These are phyloP conservation scores for Camelina hispida DNA, from an alignment of 345 rosid species.

Conservation along the genomic window DNA sequence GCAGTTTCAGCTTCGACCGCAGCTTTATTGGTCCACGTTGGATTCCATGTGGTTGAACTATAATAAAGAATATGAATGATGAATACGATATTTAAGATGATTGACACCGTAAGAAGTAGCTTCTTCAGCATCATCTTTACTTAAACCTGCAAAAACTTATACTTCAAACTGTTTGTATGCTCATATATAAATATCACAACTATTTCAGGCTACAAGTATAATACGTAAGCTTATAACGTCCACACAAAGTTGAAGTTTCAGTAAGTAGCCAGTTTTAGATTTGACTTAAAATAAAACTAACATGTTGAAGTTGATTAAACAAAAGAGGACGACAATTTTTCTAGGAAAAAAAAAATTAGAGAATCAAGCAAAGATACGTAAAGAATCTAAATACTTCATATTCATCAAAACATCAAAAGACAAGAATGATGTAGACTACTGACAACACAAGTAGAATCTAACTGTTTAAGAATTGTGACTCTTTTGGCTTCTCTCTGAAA, in stretches of 20 bases:
- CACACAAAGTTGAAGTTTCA: not conserved
- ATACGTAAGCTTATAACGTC: not conserved
- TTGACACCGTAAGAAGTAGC: constrained; percentile 29
- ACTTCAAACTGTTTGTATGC: not conserved
- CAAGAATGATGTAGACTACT: constrained; percentile 25
- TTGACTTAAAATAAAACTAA: not conserved
- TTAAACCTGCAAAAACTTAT: constrained; percentile 26
- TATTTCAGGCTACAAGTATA: not conserved
- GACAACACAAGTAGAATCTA: not conserved
- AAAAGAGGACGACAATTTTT: not conserved
- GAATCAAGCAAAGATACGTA: constrained; percentile 32
- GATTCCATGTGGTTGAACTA: constrained; percentile 31
- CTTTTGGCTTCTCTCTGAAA: constrained; percentile 49
- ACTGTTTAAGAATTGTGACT: constrained; percentile 12
- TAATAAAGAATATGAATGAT: constrained; percentile 27
- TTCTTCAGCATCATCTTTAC: constrained; percentile 6
- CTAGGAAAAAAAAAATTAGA: not conserved
- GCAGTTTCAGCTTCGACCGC: constrained; percentile 67
- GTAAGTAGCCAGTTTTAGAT: not conserved
- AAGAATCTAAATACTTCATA: constrained; percentile 12
- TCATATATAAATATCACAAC: not conserved
- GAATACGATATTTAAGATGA: constrained; percentile 48
- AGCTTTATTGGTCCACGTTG: constrained; percentile 63
- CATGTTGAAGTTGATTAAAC: not conserved
- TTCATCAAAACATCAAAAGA: constrained; percentile 9